Evolutionary conservation across 2,329 filamentous ascomycete species (phyloP).

Genomic region (Aspergillus sergii): DNA sequence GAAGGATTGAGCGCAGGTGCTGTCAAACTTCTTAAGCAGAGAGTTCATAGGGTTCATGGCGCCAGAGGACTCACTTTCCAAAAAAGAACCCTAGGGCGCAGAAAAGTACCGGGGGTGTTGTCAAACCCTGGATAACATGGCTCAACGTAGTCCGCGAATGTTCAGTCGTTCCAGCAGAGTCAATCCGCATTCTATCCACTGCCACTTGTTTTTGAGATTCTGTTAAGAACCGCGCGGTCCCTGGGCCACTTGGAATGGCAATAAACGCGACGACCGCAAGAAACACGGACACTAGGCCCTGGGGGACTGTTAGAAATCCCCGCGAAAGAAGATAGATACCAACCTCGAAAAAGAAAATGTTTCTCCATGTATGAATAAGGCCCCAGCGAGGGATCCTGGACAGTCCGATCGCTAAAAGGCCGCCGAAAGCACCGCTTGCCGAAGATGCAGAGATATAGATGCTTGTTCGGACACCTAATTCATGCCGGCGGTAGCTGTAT

Average conservation of each 20-base stretch:
- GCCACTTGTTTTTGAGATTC: background rate
- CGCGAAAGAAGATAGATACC: background rate
- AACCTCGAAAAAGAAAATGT: constrained; percentile 18
- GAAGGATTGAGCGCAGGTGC: constrained; percentile 12
- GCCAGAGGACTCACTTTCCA: constrained; percentile 4
- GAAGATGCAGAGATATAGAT: constrained; percentile 19
- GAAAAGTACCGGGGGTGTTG: background rate
- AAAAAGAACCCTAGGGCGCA: constrained; percentile 13
- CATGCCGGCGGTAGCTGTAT: constrained; percentile 15
- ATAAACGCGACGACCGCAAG: constrained; percentile 5
- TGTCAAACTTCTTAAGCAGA: background rate
- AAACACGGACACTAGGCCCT: constrained; percentile 7
- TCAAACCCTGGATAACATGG: constrained; percentile 4
- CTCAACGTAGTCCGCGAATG: background rate
- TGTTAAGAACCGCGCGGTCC: constrained; percentile 4
- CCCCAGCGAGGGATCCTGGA: constrained; percentile 8
- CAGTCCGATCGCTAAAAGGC: constrained; percentile 12
- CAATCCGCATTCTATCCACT: constrained; percentile 2
- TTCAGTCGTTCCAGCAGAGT: constrained; percentile 10
- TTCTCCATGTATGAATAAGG: constrained; percentile 13
- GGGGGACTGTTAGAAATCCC: background rate
- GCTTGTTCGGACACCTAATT: constrained; percentile 16
- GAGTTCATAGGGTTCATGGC: background rate
- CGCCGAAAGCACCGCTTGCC: constrained; percentile 18
- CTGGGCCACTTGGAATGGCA: background rate